Conservation (phyloP, 805 yeast species). For the Myxozyma vanderwaltii region DNA sequence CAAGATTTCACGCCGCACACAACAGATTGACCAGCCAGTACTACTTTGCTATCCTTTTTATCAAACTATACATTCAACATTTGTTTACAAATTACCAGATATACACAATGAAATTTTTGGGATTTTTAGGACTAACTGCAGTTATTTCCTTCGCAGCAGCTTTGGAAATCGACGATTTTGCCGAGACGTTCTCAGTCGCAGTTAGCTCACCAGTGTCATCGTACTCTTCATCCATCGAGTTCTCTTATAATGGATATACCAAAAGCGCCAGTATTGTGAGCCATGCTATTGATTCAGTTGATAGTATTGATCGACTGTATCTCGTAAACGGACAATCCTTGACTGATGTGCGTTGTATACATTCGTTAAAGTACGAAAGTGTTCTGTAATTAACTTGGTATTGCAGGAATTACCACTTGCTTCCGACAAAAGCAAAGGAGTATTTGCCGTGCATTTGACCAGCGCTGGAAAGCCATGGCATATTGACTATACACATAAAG, state of each 20-base stretch:
- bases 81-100: too few relatives aligned
- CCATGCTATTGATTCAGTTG: background rate
- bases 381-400: too few relatives aligned
- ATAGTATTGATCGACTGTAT: background rate
- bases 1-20: too few relatives aligned
- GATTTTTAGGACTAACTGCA: background rate
- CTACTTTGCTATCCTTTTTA: too few relatives aligned
- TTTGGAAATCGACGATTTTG: background rate
- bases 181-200: background rate
- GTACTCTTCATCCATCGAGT: background rate
- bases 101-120: too few relatives aligned
- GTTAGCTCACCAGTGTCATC: conserved; percentile 1
- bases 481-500: conserved; percentile 15
- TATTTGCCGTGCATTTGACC: conserved; percentile 12
- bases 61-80: too few relatives aligned
- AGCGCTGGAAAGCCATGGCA: conserved; percentile 23
- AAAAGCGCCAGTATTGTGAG: conserved; percentile 3
- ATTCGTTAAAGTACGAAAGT: too few relatives aligned
- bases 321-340: conserved; percentile 13
- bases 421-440: background rate
- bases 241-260: conserved; percentile 3
- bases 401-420: conserved; percentile 11
- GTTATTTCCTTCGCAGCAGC: background rate
- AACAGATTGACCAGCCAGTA: too few relatives aligned
- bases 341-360: conserved; percentile 21